These are phyloP conservation scores for Yarrowia sp. DNA, from an alignment of 805 yeast species.

Conservation along the genomic window DNA sequence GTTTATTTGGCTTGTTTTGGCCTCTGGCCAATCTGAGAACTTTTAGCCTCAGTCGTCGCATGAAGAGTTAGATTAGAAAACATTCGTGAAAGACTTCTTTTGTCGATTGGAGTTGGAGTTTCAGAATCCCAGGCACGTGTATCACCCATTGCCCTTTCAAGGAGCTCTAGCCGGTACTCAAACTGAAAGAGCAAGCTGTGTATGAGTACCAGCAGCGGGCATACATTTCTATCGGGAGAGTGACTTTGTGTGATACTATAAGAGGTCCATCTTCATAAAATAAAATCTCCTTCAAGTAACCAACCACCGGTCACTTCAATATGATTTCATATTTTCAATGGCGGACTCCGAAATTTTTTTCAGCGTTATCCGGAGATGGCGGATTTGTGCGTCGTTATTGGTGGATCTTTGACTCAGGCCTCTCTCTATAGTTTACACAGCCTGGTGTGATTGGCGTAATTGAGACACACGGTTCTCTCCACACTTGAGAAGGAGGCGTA, in stretches of 20 bases:
- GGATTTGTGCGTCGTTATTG: background rate
- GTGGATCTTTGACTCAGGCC: background rate
- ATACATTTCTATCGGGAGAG: no score
- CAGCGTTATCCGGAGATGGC: background rate
- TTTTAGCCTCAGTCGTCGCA: background rate
- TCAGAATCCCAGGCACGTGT: background rate
- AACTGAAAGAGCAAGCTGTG: background rate
- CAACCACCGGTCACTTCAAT: no score
- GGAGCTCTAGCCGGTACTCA: background rate
- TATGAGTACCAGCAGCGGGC: background rate
- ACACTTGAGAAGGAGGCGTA: background rate
- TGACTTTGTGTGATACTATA: no score
- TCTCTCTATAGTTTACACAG: background rate
- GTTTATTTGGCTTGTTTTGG: no score
- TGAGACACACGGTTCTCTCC: background rate
- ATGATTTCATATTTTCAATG: background rate
- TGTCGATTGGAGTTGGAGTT: background rate
- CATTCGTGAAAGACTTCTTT: background rate
- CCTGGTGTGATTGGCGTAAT: background rate
- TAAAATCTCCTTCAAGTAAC: no score
- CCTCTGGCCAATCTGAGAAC: no score
- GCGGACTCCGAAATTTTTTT: background rate
- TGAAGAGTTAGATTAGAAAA: background rate
- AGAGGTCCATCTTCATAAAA: no score
- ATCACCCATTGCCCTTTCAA: background rate